Conservation (phyloP, 306 rosid species). For the Adenanthera pavonina region DNA sequence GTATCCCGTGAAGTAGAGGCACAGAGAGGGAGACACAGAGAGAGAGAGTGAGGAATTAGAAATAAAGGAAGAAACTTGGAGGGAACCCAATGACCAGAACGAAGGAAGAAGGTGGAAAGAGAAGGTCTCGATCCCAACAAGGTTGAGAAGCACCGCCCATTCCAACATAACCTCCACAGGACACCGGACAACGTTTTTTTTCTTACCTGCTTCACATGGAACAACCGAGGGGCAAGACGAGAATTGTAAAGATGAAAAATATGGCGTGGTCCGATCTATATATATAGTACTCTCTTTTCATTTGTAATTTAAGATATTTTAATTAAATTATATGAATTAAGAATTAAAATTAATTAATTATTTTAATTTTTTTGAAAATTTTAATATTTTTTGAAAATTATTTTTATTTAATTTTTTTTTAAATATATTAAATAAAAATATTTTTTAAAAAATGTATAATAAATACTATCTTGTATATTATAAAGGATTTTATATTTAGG, state of each 20-base stretch:
- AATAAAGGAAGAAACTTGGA: neutral
- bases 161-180: neutral
- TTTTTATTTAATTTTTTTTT: too few relatives aligned
- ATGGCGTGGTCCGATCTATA: neutral
- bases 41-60: neutral
- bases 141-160: neutral
- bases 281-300: too few relatives aligned
- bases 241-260: too few relatives aligned
- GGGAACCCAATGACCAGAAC: neutral
- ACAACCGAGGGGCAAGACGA: neutral
- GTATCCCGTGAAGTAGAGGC: neutral
- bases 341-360: too few relatives aligned
- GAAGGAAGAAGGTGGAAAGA: neutral
- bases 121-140: neutral
- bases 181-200: neutral
- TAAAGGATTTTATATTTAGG: too few relatives aligned
- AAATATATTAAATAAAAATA: too few relatives aligned
- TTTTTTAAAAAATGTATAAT: too few relatives aligned
- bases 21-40: neutral
- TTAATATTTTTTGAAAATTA: too few relatives aligned
- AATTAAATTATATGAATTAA: too few relatives aligned
- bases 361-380: too few relatives aligned
- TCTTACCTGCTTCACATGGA: neutral
- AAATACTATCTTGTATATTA: too few relatives aligned
- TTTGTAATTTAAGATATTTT: too few relatives aligned